A percentile compares a stretch with the other conserved stretches of the same genome.
phyloP scores from a whole-genome alignment of 768 basidiomycete species.

The Boletus pseudo-olivaceus region DNA sequence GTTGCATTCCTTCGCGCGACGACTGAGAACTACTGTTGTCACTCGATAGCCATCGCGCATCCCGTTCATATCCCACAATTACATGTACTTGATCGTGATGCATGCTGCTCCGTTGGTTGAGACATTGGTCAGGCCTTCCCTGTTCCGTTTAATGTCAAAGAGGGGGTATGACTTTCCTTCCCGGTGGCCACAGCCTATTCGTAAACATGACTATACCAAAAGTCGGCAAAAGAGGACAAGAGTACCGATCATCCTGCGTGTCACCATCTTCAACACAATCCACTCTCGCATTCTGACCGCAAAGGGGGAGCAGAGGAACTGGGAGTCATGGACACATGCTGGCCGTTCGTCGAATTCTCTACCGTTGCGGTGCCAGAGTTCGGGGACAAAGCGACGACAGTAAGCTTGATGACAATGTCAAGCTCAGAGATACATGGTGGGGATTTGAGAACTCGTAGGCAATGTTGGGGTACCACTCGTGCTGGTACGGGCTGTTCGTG shows the following conservation, averaged over 20 bases:
- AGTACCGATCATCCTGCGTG: accelerated
- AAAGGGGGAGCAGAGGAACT: not conserved
- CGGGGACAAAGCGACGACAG: not conserved
- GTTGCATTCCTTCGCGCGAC: too few relatives aligned
- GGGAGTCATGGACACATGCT: not conserved
- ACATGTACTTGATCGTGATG: not conserved
- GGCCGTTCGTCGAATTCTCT: not conserved
- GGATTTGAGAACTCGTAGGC: not conserved
- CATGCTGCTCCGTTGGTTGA: not conserved
- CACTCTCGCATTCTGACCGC: conserved; percentile 9
- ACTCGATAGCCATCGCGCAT: too few relatives aligned
- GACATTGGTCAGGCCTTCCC: conserved; percentile 1
- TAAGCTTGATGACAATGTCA: conserved; percentile 6
- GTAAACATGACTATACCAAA: conserved; percentile 5
- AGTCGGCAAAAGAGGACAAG: not conserved
- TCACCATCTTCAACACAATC: conserved; percentile 12
- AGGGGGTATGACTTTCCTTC: not conserved
- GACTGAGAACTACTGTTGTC: too few relatives aligned
- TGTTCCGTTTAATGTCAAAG: not conserved
- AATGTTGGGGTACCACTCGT: conserved; percentile 4
- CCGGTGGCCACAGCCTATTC: not conserved
- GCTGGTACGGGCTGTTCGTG: conserved; percentile 5
- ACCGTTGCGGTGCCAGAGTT: not conserved
- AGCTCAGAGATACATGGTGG: conserved; percentile 1
- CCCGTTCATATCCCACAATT: too few relatives aligned